Evolutionary conservation across 352 stramenopile species (phyloP).

Genomic region (Phytophthora kernoviae): DNA sequence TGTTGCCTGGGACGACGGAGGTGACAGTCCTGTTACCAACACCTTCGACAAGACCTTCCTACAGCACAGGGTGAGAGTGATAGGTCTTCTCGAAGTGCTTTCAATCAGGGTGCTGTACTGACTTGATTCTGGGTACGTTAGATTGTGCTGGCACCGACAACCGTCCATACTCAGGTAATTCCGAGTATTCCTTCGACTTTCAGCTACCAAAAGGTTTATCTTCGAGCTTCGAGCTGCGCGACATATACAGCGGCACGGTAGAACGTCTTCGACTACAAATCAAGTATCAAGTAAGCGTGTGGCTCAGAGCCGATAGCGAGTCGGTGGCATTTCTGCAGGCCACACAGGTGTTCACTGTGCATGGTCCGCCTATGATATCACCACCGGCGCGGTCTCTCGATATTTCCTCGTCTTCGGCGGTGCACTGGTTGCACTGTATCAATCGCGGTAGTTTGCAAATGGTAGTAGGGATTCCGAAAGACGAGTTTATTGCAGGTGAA

Average conservation of each 20-base stretch:
- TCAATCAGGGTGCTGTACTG: background rate
- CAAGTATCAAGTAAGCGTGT: slow-evolving; percentile 38
- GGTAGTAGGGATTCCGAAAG: slow-evolving; percentile 20
- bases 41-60: slow-evolving; percentile 39
- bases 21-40: slow-evolving; percentile 32
- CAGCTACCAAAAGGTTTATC: slow-evolving; percentile 25
- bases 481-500: slow-evolving; percentile 26
- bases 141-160: slow-evolving; percentile 28
- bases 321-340: slow-evolving; percentile 36
- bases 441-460: slow-evolving; percentile 33
- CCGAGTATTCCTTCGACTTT: slow-evolving; percentile 26
- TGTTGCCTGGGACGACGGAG: slow-evolving; percentile 38
- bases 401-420: slow-evolving; percentile 20
- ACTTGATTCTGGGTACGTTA: slow-evolving; percentile 1
- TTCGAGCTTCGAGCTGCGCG: slow-evolving; percentile 32
- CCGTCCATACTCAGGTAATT: slow-evolving; percentile 23
- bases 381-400: slow-evolving; percentile 32
- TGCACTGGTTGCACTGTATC: slow-evolving; percentile 40
- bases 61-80: slow-evolving; percentile 27
- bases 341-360: slow-evolving; percentile 33
- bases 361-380: slow-evolving; percentile 20
- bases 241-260: slow-evolving; percentile 33
- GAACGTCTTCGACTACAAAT: slow-evolving; percentile 35
- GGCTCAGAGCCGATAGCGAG: slow-evolving; percentile 29
- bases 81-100: background rate